Conservation (phyloP, 371 early-diverging fungal species). For the Mortierella sp. region DNA sequence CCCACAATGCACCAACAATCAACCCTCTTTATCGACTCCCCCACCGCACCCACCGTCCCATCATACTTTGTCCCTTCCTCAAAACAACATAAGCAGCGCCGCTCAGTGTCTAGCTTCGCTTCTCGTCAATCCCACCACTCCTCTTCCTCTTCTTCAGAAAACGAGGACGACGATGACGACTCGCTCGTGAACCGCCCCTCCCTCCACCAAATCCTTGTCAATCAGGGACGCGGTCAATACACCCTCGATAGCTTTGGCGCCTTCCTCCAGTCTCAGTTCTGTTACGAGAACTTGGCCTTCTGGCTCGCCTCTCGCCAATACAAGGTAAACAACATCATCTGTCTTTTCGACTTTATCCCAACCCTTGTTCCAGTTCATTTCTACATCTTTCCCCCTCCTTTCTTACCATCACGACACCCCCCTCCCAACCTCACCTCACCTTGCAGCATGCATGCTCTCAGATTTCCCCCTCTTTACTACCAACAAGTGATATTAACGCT, state of each 20-base stretch:
- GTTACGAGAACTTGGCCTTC: conserved; percentile 58
- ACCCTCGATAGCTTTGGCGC: conserved; percentile 57
- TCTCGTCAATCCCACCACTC: conserved; percentile 32
- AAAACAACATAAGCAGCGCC: conserved; percentile 22
- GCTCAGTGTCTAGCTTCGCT: conserved; percentile 50
- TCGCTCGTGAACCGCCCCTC: conserved; percentile 37
- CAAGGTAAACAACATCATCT: conserved; percentile 35
- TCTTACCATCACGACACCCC: neutral
- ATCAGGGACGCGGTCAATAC: conserved; percentile 56
- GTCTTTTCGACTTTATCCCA: no score
- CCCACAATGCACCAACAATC: conserved; percentile 54
- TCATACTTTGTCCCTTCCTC: conserved; percentile 9
- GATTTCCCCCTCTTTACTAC: neutral
- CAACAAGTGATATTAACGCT: conserved; percentile 3
- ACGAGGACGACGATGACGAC: conserved; percentile 36
- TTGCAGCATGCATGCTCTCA: conserved; percentile 10
- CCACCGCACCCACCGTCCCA: conserved; percentile 10
- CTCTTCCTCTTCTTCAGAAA: neutral
- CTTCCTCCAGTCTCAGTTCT: conserved; percentile 53
- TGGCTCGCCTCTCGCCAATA: conserved; percentile 59
- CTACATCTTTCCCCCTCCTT: neutral
- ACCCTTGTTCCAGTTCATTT: neutral
- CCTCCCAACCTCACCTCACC: neutral
- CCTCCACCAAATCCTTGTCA: conserved; percentile 49
- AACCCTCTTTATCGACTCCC: conserved; percentile 16